Evolutionary conservation across 176 grass and related monocot genomes (phyloP).

Genomic region (Zoysia pacifica): DNA sequence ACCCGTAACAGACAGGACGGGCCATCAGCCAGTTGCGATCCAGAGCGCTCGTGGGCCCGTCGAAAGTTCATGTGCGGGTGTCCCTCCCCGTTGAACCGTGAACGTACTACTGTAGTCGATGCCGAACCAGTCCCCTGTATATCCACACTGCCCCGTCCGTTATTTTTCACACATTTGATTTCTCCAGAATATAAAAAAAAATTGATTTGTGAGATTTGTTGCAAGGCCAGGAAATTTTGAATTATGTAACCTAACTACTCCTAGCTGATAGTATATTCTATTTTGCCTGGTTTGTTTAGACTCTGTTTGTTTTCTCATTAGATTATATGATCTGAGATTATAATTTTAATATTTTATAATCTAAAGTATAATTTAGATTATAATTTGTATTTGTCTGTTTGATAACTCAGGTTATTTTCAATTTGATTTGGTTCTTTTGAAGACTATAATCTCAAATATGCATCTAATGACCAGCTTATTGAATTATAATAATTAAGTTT

Average conservation of each 20-base stretch:
- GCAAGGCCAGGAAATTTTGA: not conserved
- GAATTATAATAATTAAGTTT: too few species aligned
- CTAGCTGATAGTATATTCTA: not conserved
- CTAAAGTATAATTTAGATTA: too few species aligned
- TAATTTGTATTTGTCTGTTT: too few species aligned
- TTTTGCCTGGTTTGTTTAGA: not conserved
- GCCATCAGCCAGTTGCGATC: conserved; percentile 37
- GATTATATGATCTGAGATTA: too few species aligned
- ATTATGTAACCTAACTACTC: not conserved
- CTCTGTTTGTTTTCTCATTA: too few species aligned
- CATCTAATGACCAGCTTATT: too few species aligned
- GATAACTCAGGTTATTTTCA: too few species aligned
- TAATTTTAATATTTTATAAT: too few species aligned
- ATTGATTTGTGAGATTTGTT: too few species aligned
- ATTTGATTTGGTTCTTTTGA: too few species aligned
- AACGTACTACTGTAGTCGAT: not conserved
- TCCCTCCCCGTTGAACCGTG: not conserved
- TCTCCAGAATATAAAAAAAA: not conserved
- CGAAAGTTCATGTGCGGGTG: conserved; percentile 40
- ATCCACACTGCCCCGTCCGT: not conserved
- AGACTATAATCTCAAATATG: too few species aligned
- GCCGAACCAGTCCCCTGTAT: too few species aligned
- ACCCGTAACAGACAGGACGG: conserved; percentile 38
- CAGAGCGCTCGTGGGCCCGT: conserved; percentile 4
- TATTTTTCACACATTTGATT: not conserved